Evolutionary conservation across 192 early-diverging fungal genomes (phyloP), one percentile per base, ranked within the genome.

Genomic region (Polychytrium aggregatum): DNA sequence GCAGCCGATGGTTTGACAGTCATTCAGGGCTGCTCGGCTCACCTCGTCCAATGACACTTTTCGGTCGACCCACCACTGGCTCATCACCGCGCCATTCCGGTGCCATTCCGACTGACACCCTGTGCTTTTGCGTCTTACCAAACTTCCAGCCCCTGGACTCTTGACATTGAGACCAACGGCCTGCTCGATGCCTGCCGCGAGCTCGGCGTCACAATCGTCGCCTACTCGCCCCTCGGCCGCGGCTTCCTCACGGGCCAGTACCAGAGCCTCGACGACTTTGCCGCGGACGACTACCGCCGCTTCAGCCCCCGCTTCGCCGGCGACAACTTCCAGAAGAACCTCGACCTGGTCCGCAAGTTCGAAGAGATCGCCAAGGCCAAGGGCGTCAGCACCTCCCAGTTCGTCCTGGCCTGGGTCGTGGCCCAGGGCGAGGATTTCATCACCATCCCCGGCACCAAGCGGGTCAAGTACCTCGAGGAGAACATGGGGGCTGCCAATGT

Each of bases 171-270:
- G 59, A 72, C 58, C 2, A 71, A 82, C 38, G 84, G 79, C 0
- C 46, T 86, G 22, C 69, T 86, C 18, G 68, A 78, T 26, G 59
- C 78, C 14, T 86, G 84, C 56, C 72, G 81, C 41, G 81, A 68
- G 31, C 55, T 74, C 30, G 68, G 65, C 8, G 56, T 74, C 36
- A 53, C 68, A 21, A 53, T 69, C 9, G 63, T 91, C 18, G 82
- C 88, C 20, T 57, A 65, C 44, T 62, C 55, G 11, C 59, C 68
- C 2, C 54, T 71, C 24, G 71, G 71, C 16, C 59, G 66, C 38
- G 87, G 87, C 3, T 75, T 84, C 33, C 50, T 87, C 42, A 78
- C 78, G 1, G 81, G 83, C 14, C 59, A 65, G 11, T 74, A 79
- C 52, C 64, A 62, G 44, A 62, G 53, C 14, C 44, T 56, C 31